phyloP scores from a whole-genome alignment of 2,329 filamentous ascomycete species.

The Pestalotiopsis sp. region DNA sequence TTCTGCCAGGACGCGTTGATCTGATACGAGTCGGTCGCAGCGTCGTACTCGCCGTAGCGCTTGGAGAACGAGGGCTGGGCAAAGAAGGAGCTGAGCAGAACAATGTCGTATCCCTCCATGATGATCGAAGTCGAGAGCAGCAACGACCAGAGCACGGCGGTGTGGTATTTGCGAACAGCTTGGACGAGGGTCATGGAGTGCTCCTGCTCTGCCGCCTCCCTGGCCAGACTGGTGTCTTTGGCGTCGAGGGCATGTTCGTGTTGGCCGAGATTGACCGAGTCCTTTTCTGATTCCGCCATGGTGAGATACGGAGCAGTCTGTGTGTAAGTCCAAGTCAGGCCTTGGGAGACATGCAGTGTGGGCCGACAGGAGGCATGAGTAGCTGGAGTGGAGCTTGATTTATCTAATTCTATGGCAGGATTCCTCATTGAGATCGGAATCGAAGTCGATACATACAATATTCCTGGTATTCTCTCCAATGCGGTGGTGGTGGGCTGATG shows the following conservation, averaged over 20 bases:
- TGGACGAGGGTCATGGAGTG: constrained; percentile 30
- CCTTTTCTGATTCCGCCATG: not conserved
- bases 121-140: constrained; percentile 34
- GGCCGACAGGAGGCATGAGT: not conserved
- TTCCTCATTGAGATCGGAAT: too few species aligned
- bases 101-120: constrained; percentile 36
- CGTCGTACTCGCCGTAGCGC: constrained; percentile 31
- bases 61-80: constrained; percentile 32
- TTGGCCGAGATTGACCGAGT: not conserved
- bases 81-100: constrained; percentile 33
- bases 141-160: constrained; percentile 32
- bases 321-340: not conserved
- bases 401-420: too few species aligned
- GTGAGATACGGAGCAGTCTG: not conserved
- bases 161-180: constrained; percentile 30
- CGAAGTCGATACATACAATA: too few species aligned
- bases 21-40: constrained; percentile 23
- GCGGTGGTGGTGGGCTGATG: too few species aligned
- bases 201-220: constrained; percentile 32
- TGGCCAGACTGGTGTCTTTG: constrained; percentile 29
- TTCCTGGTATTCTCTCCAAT: too few species aligned
- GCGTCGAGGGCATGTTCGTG: constrained; percentile 24
- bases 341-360: not conserved
- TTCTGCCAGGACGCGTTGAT: constrained; percentile 41
- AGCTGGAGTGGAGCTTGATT: too few species aligned